These are phyloP conservation scores for Colletotrichum lentis DNA, from an alignment of 2,329 filamentous ascomycete genomes.

Conservation along the genomic window DNA sequence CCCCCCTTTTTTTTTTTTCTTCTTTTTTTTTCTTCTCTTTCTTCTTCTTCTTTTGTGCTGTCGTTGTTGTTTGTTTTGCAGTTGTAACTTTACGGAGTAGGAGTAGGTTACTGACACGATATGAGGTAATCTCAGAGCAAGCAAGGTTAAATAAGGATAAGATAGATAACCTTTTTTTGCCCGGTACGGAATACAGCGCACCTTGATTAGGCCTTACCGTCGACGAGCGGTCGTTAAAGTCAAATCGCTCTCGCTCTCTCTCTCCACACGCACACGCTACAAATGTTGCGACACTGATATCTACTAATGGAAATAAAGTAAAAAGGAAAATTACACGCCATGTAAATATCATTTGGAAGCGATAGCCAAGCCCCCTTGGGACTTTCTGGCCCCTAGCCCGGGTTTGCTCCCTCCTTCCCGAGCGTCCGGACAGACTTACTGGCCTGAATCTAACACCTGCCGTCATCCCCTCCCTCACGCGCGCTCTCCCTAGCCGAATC, in stretches of 20 bases:
- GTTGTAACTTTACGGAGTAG: not conserved
- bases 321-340: not conserved
- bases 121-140: no score
- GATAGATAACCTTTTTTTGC: not conserved
- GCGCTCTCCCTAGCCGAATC: not conserved
- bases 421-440: constrained; percentile 26
- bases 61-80: not conserved
- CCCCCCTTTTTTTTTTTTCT: not conserved
- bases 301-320: no score
- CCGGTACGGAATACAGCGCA: not conserved
- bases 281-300: not conserved
- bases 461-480: constrained; percentile 20
- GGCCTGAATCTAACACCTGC: constrained; percentile 18
- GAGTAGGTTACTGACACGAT: not conserved
- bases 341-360: not conserved
- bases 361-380: not conserved
- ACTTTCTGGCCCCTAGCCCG: constrained; percentile 5
- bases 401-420: constrained; percentile 26
- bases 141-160: not conserved
- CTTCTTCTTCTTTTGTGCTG: no score
- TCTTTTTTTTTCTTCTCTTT: no score
- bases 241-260: not conserved
- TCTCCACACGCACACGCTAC: no score
- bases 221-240: not conserved
- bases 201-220: not conserved